A percentile compares a stretch with the other conserved stretches of the same genome.
Conservation (phyloP, 1,284 basidiomycete species). For the Ceratobasidium sp. region DNA sequence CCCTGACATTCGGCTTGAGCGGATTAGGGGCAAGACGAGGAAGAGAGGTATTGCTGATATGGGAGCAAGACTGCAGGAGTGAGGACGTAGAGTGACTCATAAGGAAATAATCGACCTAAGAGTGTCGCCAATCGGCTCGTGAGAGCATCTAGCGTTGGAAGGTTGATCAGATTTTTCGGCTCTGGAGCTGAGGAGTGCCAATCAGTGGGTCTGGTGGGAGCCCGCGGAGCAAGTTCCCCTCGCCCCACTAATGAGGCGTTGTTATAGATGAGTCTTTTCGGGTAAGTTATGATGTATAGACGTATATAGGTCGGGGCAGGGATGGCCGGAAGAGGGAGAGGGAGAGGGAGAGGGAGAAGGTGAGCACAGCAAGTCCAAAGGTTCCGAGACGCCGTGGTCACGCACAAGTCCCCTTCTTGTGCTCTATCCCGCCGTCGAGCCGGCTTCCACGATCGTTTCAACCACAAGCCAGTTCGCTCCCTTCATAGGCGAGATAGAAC, state of each 20-base stretch:
- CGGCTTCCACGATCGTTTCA: background rate
- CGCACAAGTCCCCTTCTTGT: conserved; percentile 71
- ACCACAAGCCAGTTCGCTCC: no score
- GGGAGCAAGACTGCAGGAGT: conserved; percentile 14
- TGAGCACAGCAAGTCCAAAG: conserved; percentile 88
- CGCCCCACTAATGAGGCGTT: no score
- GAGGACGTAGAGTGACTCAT: background rate
- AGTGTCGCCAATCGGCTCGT: conserved; percentile 2
- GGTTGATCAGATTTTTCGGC: conserved; percentile 8
- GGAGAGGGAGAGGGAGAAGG: conserved; percentile 55
- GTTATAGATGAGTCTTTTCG: no score
- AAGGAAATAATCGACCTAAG: background rate
- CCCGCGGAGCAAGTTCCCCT: background rate
- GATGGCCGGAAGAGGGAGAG: no score
- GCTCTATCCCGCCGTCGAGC: background rate
- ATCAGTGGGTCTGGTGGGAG: background rate
- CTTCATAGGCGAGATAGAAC: conserved; percentile 58
- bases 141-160: background rate
- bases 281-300: no score
- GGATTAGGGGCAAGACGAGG: conserved; percentile 65
- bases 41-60: background rate
- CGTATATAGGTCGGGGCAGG: no score
- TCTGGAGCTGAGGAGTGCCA: conserved; percentile 9
- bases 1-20: conserved; percentile 78
- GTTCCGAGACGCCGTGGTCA: conserved; percentile 94